phyloP scores from a whole-genome alignment of 345 rosid genomes.

The Syzygium oleosum region DNA sequence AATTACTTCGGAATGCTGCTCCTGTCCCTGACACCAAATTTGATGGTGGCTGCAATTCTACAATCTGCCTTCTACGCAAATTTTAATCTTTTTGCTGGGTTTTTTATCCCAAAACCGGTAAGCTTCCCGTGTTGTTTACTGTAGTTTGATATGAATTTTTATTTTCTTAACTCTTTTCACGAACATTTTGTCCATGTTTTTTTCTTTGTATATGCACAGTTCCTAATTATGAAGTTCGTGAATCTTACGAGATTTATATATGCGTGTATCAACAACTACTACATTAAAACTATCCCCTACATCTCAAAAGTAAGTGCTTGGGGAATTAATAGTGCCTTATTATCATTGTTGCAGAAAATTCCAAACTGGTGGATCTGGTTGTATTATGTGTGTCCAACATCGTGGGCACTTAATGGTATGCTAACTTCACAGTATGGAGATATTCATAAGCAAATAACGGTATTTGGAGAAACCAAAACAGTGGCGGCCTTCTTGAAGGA shows the following conservation, averaged over 20 bases:
- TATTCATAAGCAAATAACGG: slow-evolving; percentile 23
- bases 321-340: not conserved
- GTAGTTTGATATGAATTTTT: not conserved
- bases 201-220: not conserved
- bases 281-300: not conserved
- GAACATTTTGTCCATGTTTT: not conserved
- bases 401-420: slow-evolving; percentile 59
- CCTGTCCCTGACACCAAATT: slow-evolving; percentile 58
- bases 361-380: slow-evolving; percentile 86
- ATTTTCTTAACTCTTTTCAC: not conserved
- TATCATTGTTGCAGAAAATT: slow-evolving; percentile 36
- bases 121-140: slow-evolving; percentile 3
- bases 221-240: not conserved
- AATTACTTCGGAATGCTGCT: slow-evolving; percentile 67
- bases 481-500: slow-evolving; percentile 32
- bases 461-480: slow-evolving; percentile 34
- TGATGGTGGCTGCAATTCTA: slow-evolving; percentile 42
- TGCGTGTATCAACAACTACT: not conserved
- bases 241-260: not conserved
- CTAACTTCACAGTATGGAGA: slow-evolving; percentile 79
- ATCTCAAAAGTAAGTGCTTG: not conserved
- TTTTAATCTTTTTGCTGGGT: slow-evolving; percentile 58
- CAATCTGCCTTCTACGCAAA: slow-evolving; percentile 25
- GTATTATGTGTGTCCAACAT: slow-evolving; percentile 54
- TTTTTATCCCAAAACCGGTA: slow-evolving; percentile 70